Evolutionary conservation across 495 filamentous ascomycete species (phyloP), one percentile per base, ranked within the genome.

Genomic region (Penicillium egyptiacum): DNA sequence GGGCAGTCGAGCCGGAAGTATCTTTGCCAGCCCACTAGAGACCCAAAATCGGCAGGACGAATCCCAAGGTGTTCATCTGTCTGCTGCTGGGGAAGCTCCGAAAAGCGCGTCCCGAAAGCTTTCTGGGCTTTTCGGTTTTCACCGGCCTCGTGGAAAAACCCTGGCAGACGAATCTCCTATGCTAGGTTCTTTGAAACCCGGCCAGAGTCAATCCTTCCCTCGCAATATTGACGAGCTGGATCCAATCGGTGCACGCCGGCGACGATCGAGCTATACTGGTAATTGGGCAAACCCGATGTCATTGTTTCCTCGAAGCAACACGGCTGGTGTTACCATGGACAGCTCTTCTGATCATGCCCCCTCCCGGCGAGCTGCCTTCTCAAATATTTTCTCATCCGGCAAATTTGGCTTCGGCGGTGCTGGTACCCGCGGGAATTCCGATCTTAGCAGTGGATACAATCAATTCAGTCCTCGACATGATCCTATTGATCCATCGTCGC

Each of bases 151-250:
- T 55, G 83, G 84, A 12, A 95, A 93, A 69, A 81, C 83, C 4
- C 70, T 80, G 47, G 86, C 88, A 10, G 82, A 89, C 23, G 85
- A 88, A 46, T 82, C 85, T 5, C 87, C 86, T 16, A 77, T 84
- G 41, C 68, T 95, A 19, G 91, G 91, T 14, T 85, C 83, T 35
- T 75, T 96, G 30, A 90, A 89, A 66, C 74, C 85, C 49, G 82
- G 83, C 3, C 88, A 96, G 64, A 91, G 89, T 65, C 90, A 90
- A 63, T 95, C 91, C 11, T 88, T 93, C 59, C 91, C 91, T 56
- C 83, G 84, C 67, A 76, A 83, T 73, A 57, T 85, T 70, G 79
- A 88, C 76, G 63, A 86, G 14, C 80, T 89, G 28, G 88, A 89
- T 62, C 83, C 86, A n/a, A 85, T 85, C 22, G 82, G 79, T n/a